These are phyloP conservation scores for Pseudogymnoascus sp. DNA, from an alignment of 2,329 filamentous ascomycete species.

Conservation along the genomic window DNA sequence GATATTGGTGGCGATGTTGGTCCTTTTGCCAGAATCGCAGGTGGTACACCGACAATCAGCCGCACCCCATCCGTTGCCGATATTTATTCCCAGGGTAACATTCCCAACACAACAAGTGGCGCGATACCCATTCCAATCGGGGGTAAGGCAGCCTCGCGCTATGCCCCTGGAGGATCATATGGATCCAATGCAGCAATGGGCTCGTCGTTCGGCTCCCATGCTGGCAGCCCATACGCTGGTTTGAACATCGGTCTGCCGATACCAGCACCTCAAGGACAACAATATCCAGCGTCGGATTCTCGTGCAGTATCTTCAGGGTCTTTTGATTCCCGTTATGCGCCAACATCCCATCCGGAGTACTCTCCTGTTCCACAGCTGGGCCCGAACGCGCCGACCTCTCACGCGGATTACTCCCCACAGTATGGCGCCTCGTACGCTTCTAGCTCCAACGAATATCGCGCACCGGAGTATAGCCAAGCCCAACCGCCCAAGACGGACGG, in stretches of 20 bases:
- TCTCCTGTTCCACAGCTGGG: neutral
- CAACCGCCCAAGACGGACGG: neutral
- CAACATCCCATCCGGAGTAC: neutral
- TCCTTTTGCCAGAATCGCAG: conserved; percentile 74
- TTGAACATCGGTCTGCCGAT: neutral
- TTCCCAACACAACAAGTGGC: conserved; percentile 29
- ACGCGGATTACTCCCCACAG: neutral
- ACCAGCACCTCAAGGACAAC: neutral
- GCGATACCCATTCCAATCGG: conserved; percentile 14
- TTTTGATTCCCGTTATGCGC: conserved; percentile 1
- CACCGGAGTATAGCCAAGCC: neutral
- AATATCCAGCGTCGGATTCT: neutral
- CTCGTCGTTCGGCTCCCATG: neutral
- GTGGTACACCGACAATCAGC: conserved; percentile 69
- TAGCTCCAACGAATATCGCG: neutral
- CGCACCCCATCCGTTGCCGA: conserved; percentile 71
- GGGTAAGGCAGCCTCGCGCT: conserved; percentile 24
- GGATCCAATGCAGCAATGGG: conserved; percentile 10
- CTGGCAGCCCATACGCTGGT: neutral
- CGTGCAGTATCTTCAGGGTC: neutral
- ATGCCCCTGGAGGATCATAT: conserved; percentile 26
- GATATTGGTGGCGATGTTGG: conserved; percentile 55
- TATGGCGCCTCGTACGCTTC: neutral
- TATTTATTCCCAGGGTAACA: conserved; percentile 37
- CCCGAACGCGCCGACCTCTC: neutral